Conservation (phyloP, 495 filamentous ascomycete genomes). For the Hyaloscypha hepaticicola region DNA sequence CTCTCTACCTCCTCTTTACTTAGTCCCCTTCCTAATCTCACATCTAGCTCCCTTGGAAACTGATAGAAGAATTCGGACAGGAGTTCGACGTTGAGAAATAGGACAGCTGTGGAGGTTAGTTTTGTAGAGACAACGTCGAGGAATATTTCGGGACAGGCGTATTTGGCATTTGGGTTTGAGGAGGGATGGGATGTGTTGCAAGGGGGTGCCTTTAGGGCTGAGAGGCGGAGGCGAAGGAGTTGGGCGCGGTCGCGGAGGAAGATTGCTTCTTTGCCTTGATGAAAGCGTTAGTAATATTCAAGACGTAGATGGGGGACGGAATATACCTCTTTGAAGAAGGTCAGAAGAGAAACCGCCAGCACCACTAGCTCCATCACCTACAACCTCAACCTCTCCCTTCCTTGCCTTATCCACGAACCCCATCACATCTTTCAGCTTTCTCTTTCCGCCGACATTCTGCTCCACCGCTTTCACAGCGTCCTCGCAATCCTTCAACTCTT, state of each 20-base stretch:
- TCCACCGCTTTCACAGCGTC: conserved; percentile 73
- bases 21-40: conserved; percentile 79
- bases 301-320: neutral
- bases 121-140: conserved; percentile 95
- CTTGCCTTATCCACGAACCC: conserved; percentile 84
- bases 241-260: conserved; percentile 91
- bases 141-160: conserved; percentile 96
- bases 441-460: conserved; percentile 67
- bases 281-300: conserved; percentile 1
- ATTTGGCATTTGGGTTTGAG: conserved; percentile 77
- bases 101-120: conserved; percentile 87
- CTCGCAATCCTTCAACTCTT: conserved; percentile 82
- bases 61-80: conserved; percentile 96
- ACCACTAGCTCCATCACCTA: conserved; percentile 77
- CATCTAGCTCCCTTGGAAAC: conserved; percentile 90
- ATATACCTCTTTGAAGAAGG: conserved; percentile 73
- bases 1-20: conserved; percentile 76
- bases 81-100: conserved; percentile 97
- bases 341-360: conserved; percentile 90
- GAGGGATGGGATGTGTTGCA: conserved; percentile 77
- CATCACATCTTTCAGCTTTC: conserved; percentile 88
- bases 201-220: conserved; percentile 74
- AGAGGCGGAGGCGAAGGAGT: conserved; percentile 83
- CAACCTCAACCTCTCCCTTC: conserved; percentile 78
- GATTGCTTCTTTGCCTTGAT: conserved; percentile 77